A percentile compares a stretch with the other conserved stretches of the same genome.
These are phyloP conservation scores for Puccinia polysora DNA, from an alignment of 1,284 basidiomycete species.

Conservation along the genomic window DNA sequence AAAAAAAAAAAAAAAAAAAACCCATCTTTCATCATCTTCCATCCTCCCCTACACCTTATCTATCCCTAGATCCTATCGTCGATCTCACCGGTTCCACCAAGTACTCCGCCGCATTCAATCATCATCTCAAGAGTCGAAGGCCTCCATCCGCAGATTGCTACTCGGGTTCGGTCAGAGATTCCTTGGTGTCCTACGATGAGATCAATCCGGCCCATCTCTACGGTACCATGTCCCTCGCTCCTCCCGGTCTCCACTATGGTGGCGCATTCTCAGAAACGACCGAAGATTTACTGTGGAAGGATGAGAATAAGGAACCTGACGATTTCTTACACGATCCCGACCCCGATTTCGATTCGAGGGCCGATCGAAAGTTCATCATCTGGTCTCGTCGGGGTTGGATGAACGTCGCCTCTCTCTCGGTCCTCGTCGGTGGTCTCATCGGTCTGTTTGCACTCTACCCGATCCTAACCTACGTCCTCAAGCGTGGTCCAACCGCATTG, in stretches of 20 bases:
- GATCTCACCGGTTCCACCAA: not conserved
- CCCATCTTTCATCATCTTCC: not conserved
- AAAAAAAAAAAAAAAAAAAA: not conserved
- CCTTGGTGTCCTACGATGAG: slow-evolving; percentile 33
- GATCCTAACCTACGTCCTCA: slow-evolving; percentile 46
- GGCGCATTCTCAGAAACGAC: slow-evolving; percentile 27
- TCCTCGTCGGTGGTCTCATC: slow-evolving; percentile 52
- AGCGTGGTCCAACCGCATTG: slow-evolving; percentile 45
- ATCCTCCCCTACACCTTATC: not conserved
- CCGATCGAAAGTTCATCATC: slow-evolving; percentile 44
- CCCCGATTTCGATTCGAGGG: slow-evolving; percentile 34
- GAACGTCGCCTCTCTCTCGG: slow-evolving; percentile 47
- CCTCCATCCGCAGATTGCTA: slow-evolving; percentile 25
- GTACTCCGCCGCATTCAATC: slow-evolving; percentile 12
- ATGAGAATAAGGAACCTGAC: slow-evolving; percentile 41
- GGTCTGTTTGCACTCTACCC: slow-evolving; percentile 46
- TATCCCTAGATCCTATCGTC: not conserved
- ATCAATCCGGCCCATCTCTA: not conserved
- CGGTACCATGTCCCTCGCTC: not conserved
- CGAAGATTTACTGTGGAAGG: slow-evolving; percentile 40
- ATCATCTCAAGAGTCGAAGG: slow-evolving; percentile 20
- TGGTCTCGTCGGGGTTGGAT: slow-evolving; percentile 48
- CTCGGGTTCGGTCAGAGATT: slow-evolving; percentile 36
- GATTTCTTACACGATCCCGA: slow-evolving; percentile 41
- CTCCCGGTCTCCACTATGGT: slow-evolving; percentile 16